Base-by-base conservation (phyloP, 2,329 filamentous ascomycete genomes). In the Fusarium longipes region DNA sequence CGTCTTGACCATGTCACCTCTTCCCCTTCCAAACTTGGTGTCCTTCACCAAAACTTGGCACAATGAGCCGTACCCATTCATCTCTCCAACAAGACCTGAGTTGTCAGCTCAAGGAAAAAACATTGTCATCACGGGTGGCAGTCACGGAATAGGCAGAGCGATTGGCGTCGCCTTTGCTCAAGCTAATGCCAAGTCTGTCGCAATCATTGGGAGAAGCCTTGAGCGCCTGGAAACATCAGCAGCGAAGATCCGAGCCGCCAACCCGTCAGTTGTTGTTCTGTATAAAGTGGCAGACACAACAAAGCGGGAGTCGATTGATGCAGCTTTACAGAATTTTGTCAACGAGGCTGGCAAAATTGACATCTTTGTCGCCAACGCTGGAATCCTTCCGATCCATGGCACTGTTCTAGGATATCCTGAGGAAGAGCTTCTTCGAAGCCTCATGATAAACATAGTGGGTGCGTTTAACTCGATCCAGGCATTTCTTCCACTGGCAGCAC, bases 51-150 rank as follows among this genome's bases (percentile, higher is more conserved):
- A 70, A n/a, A 40, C 33, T 3, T 71, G 62, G 63, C 68, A 73
- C 24, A 55, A 33, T 9, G 29, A 68, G 9, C 59, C 66, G 5
- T 80, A 80, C 47, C 56, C 74, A 0, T 29, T 57, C 24, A 77
- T 79, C 50, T 72, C 70, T 0, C 76, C 78, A 2, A 38, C 42
- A 4, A 69, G 75, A 6, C 73, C 75, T 0, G 75, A 77, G 44
- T 71, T 80, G 6, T 77, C 75, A 0, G 75, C 74, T 3, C 68
- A 63, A 4, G 77, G 76, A 4, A 74, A 76, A 27, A 86, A 82
- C 11, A 84, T 89, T 7, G 80, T 91, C 15, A 87, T 92, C 70
- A 90, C 88, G 1, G 89, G 89, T 39, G 88, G 84, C 5, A 84
- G 85, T 3, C 84, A 83, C 0, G 88, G 89, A 12, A 86, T 91